Conservation (phyloP, 2,329 filamentous ascomycete species). For the Diaporthe ampelina region DNA sequence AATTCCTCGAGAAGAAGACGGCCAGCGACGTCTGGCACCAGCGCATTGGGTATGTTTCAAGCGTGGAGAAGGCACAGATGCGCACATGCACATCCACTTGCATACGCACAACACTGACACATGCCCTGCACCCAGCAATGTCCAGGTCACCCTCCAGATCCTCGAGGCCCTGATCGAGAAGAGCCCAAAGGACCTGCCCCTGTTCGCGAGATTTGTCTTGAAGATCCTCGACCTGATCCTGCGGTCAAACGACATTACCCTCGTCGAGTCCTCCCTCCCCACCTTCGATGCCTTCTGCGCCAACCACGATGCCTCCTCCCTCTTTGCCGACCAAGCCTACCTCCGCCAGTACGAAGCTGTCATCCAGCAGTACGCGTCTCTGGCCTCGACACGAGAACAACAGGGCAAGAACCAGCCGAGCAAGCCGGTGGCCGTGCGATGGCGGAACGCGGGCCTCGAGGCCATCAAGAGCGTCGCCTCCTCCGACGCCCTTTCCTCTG, state of each 20-base stretch:
- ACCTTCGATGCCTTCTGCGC: constrained; percentile 92
- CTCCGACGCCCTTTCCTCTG: constrained; percentile 82
- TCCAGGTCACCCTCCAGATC: constrained; percentile 95
- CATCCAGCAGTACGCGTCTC: constrained; percentile 82
- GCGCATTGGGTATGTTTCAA: constrained; percentile 80
- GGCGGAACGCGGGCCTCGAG: constrained; percentile 80
- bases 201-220: constrained; percentile 88
- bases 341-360: constrained; percentile 86
- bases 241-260: constrained; percentile 87
- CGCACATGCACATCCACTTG: not conserved
- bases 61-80: not conserved
- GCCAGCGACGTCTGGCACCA: constrained; percentile 91
- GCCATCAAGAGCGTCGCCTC: constrained; percentile 86
- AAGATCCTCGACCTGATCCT: constrained; percentile 88
- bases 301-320: constrained; percentile 86
- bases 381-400: constrained; percentile 76
- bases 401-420: constrained; percentile 70
- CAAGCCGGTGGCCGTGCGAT: constrained; percentile 82
- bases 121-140: constrained; percentile 71
- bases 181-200: constrained; percentile 87
- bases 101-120: constrained; percentile 27
- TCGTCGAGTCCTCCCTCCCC: constrained; percentile 90
- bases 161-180: constrained; percentile 93
- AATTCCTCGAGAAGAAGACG: constrained; percentile 94
- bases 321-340: constrained; percentile 89